phyloP scores from a whole-genome alignment of 2,329 filamentous ascomycete species.

The Cryphonectria carpinicola region DNA sequence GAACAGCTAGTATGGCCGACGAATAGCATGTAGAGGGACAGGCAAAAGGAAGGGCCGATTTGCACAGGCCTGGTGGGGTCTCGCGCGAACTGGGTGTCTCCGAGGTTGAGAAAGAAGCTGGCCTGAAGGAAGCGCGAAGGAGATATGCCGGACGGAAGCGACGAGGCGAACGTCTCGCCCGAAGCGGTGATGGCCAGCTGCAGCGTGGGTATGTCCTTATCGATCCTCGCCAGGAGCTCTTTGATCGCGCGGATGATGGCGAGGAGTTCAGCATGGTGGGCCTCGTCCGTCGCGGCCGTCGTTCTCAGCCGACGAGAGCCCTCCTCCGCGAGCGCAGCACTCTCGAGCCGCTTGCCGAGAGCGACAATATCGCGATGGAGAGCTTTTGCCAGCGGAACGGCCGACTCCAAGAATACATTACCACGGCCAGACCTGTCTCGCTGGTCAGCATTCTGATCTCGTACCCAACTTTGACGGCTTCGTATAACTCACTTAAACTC shows the following conservation, averaged over 20 bases:
- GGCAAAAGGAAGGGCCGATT: constrained; percentile 81
- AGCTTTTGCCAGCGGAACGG: constrained; percentile 79
- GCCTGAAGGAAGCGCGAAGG: constrained; percentile 90
- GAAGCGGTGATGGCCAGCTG: constrained; percentile 94
- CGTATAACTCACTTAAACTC: constrained; percentile 71
- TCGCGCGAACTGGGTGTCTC: constrained; percentile 80
- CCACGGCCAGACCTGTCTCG: constrained; percentile 53
- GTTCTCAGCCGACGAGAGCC: constrained; percentile 46
- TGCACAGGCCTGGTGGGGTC: constrained; percentile 69
- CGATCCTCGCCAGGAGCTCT: constrained; percentile 74
- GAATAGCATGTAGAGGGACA: constrained; percentile 96
- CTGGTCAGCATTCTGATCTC: constrained; percentile 30
- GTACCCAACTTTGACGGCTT: background rate
- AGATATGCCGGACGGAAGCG: constrained; percentile 80
- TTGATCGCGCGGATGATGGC: constrained; percentile 77
- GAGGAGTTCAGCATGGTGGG: constrained; percentile 67
- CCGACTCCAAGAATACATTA: constrained; percentile 73
- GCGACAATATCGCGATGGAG: constrained; percentile 82
- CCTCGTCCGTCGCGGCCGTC: constrained; percentile 53
- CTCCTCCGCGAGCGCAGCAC: constrained; percentile 69
- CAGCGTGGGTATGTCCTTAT: constrained; percentile 88
- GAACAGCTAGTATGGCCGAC: constrained; percentile 64
- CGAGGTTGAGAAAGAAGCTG: constrained; percentile 85
- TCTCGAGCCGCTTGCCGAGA: constrained; percentile 75
- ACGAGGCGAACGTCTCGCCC: constrained; percentile 82